Evolutionary conservation across 176 grass and related monocot genomes (phyloP).

Genomic region (Neostapfia colusana): DNA sequence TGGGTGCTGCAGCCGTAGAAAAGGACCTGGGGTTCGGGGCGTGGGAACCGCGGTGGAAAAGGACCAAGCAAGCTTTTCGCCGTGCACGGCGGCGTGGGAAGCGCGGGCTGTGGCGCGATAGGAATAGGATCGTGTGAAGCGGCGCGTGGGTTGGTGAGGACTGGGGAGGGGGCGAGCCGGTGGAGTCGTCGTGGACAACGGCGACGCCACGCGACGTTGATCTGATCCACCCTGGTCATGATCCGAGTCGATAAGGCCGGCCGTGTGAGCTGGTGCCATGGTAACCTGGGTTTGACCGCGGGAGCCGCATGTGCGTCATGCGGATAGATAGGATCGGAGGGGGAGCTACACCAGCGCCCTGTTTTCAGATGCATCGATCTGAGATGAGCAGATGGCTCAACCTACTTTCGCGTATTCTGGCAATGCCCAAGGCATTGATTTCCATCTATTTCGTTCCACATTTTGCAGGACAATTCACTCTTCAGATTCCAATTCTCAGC

Average conservation of each 20-base stretch:
- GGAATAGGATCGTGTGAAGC: neutral
- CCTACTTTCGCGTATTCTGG: too few species aligned
- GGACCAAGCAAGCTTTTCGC: neutral
- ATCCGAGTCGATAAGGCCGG: constrained; percentile 14
- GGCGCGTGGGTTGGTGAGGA: neutral
- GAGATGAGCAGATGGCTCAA: too few species aligned
- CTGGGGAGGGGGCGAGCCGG: neutral
- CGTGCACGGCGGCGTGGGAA: neutral
- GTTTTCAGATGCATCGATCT: too few species aligned
- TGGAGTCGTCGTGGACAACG: too few species aligned
- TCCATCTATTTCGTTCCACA: too few species aligned
- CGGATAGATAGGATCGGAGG: neutral
- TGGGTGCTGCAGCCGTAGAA: constrained; percentile 14
- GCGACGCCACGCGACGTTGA: neutral
- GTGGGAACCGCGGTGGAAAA: neutral
- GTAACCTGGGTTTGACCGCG: neutral
- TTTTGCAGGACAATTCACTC: too few species aligned
- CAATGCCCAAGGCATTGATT: too few species aligned
- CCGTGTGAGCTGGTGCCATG: neutral
- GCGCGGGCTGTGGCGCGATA: too few species aligned
- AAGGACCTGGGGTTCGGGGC: neutral
- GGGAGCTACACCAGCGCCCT: too few species aligned
- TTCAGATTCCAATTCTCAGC: too few species aligned
- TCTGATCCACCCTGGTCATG: neutral
- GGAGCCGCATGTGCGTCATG: neutral